Evolutionary conservation across 2,329 filamentous ascomycete species (phyloP).

Genomic region (Colletotrichum abscissum): DNA sequence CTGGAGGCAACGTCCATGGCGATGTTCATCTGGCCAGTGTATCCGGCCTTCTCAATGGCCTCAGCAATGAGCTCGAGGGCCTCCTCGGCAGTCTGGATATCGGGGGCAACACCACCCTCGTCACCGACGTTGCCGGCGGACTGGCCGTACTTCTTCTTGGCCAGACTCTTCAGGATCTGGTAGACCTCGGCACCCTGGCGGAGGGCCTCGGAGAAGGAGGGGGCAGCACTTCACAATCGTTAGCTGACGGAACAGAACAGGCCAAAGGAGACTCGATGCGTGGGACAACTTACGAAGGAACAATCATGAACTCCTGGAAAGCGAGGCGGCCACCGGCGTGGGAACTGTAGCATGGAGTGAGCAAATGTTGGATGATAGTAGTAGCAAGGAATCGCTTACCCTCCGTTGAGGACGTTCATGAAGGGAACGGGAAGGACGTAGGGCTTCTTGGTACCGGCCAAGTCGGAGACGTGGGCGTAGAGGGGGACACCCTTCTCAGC

Average conservation of each 20-base stretch:
- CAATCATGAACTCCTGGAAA: slow-evolving; percentile 98
- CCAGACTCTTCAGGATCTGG: slow-evolving; percentile 94
- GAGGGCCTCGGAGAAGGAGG: slow-evolving; percentile 94
- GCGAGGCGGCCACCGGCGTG: slow-evolving; percentile 96
- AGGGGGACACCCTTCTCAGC: slow-evolving; percentile 90
- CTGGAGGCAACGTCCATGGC: slow-evolving; percentile 99
- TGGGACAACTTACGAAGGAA: slow-evolving; percentile 73
- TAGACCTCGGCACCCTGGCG: slow-evolving; percentile 98
- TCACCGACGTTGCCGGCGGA: slow-evolving; percentile 99
- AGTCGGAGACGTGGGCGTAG: slow-evolving; percentile 88
- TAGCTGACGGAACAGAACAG: background rate
- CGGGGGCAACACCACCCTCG: slow-evolving; percentile 98
- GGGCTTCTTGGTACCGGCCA: slow-evolving; percentile 90
- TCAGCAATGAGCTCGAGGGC: slow-evolving; percentile 96
- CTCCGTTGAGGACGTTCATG: slow-evolving; percentile 93
- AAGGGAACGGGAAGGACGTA: slow-evolving; percentile 91
- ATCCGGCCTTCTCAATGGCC: slow-evolving; percentile 93
- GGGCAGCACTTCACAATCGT: slow-evolving; percentile 70
- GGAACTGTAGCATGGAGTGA: slow-evolving; percentile 64
- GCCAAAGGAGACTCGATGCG: background rate
- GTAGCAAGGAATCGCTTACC: slow-evolving; percentile 48
- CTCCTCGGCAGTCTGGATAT: slow-evolving; percentile 97
- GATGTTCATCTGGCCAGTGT: slow-evolving; percentile 96
- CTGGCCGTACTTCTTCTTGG: slow-evolving; percentile 99
- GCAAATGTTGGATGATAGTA: background rate